Evolutionary conservation across 495 filamentous ascomycete genomes (phyloP), one percentile per base, ranked within the genome.

Genomic region (Neurospora africana): DNA sequence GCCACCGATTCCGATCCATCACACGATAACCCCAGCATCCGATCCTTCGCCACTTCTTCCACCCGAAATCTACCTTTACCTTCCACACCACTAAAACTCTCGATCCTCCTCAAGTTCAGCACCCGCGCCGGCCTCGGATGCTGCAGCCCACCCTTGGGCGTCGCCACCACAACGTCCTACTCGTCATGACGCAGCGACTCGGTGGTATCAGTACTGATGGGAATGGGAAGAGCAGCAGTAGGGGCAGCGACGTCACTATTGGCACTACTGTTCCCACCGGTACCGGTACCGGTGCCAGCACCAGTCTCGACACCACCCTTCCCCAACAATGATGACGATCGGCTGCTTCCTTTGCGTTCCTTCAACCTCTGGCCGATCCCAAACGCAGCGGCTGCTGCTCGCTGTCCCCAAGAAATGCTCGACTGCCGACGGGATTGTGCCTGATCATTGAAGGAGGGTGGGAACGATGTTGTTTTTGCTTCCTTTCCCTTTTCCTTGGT

Each of bases 61-160:
- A 72, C 9, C 65, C 58, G 43, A 10, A 21, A 58, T 43, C 68
- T 41, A 30, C 53, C 35, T 73, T 58, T 61, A 61, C 27, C 15
- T 19, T 61, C 11, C 1, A 61, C 73, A 35, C 73, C 35, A 47
- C 76, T 44, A 27, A 78, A 75, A 39, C 74, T 71, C 71, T 78
- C 80, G 71, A 83, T 76, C 71, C 75, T 80, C 37, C 75, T 74
- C 75, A 82, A 75, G 58, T 82, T 78, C 69, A 78, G 21, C 69
- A 78, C 72, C 68, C 79, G 75, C 65, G 76, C 19, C 40, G 81
- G 82, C 44, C 78, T 73, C 11, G 81, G 82, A 69, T 83, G 78
- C 69, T 72, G 69, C 71, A 83, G 68, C 19, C 71, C 69, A 68
- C 78, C 81, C 15, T 77, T 68, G 6, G 75, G 78, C 68, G 72